A percentile compares a stretch with the other conserved stretches of the same genome.
Conservation (phyloP, 2,329 filamentous ascomycete species). For the Exophiala oligosperma region DNA sequence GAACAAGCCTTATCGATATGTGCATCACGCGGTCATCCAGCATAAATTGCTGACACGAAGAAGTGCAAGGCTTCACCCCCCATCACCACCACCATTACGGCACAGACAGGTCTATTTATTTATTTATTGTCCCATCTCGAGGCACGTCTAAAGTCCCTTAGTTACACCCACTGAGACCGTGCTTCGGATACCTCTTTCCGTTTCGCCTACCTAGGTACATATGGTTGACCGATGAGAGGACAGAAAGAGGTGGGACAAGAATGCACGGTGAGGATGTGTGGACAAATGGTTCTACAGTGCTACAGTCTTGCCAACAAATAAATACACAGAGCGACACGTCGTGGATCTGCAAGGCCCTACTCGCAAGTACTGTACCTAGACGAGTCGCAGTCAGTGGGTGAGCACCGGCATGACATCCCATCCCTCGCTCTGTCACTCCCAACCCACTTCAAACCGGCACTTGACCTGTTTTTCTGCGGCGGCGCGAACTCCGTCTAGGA, state of each 20-base stretch:
- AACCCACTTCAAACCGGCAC: too few species aligned
- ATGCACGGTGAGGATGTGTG: not conserved
- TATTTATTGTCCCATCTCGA: slow-evolving; percentile 1
- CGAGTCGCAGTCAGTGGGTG: not conserved
- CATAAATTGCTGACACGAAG: not conserved
- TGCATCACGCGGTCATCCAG: slow-evolving; percentile 8
- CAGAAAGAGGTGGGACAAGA: not conserved
- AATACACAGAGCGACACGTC: too few species aligned
- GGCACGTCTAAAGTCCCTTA: not conserved
- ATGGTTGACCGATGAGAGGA: not conserved
- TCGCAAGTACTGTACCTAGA: too few species aligned
- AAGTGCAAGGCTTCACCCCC: not conserved
- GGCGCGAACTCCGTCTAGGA: slow-evolving; percentile 19
- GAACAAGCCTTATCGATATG: not conserved
- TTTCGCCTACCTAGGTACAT: not conserved
- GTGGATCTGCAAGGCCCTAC: not conserved
- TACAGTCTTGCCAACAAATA: too few species aligned
- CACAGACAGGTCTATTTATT: too few species aligned
- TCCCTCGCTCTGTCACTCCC: too few species aligned
- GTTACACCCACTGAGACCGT: not conserved
- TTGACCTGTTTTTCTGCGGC: not conserved
- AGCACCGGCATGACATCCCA: not conserved
- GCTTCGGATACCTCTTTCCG: not conserved
- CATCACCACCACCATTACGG: not conserved
- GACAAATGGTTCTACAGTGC: too few species aligned